Evolutionary conservation across 306 rosid species (phyloP), one percentile per base, ranked within the genome.

Genomic region (Sophora flavescens): DNA sequence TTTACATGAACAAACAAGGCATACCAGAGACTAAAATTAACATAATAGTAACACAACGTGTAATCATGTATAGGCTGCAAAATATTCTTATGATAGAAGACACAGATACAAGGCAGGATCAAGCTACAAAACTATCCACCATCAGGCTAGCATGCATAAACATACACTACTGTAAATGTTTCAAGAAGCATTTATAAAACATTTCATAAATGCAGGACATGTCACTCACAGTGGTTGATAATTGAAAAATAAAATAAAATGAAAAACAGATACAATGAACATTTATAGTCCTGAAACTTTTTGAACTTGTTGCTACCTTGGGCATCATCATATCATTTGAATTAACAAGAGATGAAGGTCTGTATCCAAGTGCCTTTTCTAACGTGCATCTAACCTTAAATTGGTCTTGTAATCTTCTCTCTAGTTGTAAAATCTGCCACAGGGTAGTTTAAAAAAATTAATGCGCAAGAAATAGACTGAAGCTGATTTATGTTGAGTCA

Each of bases 341-440:
- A 65, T 81, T 51, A 47, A 70, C 76, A 45, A 74, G 88, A 80
- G 88, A 78, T 75, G 90, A 84, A 65, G 92, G 78, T 76, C 78
- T 84, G 82, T 80, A 83, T 67, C 97, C 98, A 74, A 89, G 80
- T 67, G 94, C 90, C 33, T 84, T 91, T 89, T 96, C 99, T 69
- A 96, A 80, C 5, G 93, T 83, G 64, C 75, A 68, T 70, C 98
- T 96, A 54, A 91, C 91, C 85, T 87, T 78, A 79, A 91, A 91
- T 61, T 96, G 99, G 64, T 79, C 89, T 81, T 92, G 93, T 78
- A 96, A 77, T 84, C 98, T 89, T 80, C 82, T 87, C 79, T 96
- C 99, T 57, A 92, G 91, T 69, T 87, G 96, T 11, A 87, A 84
- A 91, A 92, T 96, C 99, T 96, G 86, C 71, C 35, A 65, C 65